Evolutionary conservation across 78 protist species (phyloP), one percentile per base, ranked within the genome.

Genomic region (Dictyostelium purpureum): DNA sequence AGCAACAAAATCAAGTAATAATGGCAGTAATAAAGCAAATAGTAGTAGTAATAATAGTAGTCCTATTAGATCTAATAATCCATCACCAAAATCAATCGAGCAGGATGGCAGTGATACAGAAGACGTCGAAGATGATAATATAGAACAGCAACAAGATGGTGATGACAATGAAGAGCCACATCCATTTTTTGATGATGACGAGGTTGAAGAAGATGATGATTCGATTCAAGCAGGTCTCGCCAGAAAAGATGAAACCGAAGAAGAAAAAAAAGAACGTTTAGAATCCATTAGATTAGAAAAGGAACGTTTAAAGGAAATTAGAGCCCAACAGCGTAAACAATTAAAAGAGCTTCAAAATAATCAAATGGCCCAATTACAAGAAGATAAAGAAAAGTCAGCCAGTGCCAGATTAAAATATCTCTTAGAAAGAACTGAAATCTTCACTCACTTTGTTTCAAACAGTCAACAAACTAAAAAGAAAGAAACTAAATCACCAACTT

Each of bases 401-500:
- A 77, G 76, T 19, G 95, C 75, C 24, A 77, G 95, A 31, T 73
- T 91, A 28, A 79, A 91, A 59, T 91, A 67, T 45, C 77, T 91
- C 9, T 78, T 91, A 77, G 90, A 91, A 56, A n/a, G 85, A 47
- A 79, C 95, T 18, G 87, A 77, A 33, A 82, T 91, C 54, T 91
- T 45, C 28, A n/a, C 78, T 33, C 79, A 73, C 26, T 91, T 79
- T 14, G 75, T 79, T 10, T 90, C 94, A 40, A 90, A 78, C 24
- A 61, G 61, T 54, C 18, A 38, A 12, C n/a, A 24, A 12, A 35
- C 37, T 66, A 49, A 31, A 42, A 57, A 43, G 43, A 73, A 51
- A 49, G 19, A 69, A n/a, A 63, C 52, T 12, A 83, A 63, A 56
- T 49, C 56, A 21, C 76, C 49, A 40, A 31, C 37, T 43, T n/a